Base-by-base conservation (phyloP, 148 eudicot genomes). In the Pouteria glomerata region DNA sequence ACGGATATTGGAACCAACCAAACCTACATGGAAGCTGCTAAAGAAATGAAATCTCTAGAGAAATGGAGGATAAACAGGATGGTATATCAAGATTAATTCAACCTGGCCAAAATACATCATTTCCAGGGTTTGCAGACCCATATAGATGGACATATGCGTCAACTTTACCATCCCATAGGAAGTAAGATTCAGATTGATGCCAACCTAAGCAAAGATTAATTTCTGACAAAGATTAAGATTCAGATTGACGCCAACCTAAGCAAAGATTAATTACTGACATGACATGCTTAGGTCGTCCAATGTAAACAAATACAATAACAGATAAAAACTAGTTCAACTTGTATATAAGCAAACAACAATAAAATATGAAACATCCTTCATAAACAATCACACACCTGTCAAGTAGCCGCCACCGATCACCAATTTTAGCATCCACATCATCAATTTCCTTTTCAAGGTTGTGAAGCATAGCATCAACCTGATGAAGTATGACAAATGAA, bases 381-480 rank as follows among this genome's bases (percentile, higher is more conserved):
- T n/a, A n/a, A n/a, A n/a, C n/a, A n/a, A n/a, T n/a, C n/a, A n/a
- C 69, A 23, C 29, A 87, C 94, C 96, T 86, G 77, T 93, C 98
- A 59, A 93, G 96, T 47, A 93, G 78, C 68, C 82, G 81, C 93
- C 93, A 90, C 29, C 93, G 82, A 68, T 93, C 90, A 48, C 98
- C 98, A 81, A 93, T 93, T 75, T 79, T 84, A 30, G 94, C 91
- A 87, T 93, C 98, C 66, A 93, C 98, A 68, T 90, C 96, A 76
- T 93, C 98, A 45, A 93, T 90, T 82, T 93, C 98, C 69, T 90
- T 90, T 78, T 93, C 98, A 75, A 93, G 94, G 52, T 85, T 85
- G 34, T 93, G 96, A 74, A 93, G 98, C 98, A 93, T 90, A 42
- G 86, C 89, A 84, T 90, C 98, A 72, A 93, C 93, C 98, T 93